Evolutionary conservation across 345 rosid genomes (phyloP).

Genomic region (Salix brachista): DNA sequence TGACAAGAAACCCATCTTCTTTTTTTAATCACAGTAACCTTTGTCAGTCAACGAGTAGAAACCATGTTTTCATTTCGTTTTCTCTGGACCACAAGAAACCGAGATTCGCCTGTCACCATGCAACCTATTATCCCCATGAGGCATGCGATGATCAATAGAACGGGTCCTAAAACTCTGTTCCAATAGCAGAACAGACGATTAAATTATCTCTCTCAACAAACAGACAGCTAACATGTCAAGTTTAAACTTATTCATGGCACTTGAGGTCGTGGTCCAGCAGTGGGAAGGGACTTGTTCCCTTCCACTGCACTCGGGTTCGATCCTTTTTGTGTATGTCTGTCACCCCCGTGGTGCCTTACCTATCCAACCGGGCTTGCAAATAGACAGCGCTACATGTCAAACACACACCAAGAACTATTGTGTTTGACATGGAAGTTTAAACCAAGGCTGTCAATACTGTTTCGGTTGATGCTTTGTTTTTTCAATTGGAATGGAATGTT

Average conservation of each 20-base stretch:
- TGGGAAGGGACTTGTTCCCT: too few relatives aligned
- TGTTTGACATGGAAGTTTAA: neutral
- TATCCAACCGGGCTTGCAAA: too few relatives aligned
- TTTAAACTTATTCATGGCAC: too few relatives aligned
- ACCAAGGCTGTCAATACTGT: too few relatives aligned
- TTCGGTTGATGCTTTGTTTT: too few relatives aligned
- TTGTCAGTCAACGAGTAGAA: neutral
- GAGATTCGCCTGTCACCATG: neutral
- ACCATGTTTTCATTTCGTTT: neutral
- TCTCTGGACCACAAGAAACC: neutral
- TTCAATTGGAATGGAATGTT: too few relatives aligned
- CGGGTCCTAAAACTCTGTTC: constrained; percentile 3
- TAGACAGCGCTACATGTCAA: neutral
- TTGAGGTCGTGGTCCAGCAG: too few relatives aligned
- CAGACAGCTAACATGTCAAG: neutral
- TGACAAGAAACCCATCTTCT: neutral
- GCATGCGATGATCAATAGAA: constrained; percentile 3
- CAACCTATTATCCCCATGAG: neutral
- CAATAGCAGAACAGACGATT: neutral
- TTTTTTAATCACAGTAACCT: neutral
- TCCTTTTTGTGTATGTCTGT: too few relatives aligned
- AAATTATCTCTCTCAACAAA: too few relatives aligned
- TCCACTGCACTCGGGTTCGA: too few relatives aligned
- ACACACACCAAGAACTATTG: neutral
- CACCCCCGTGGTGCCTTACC: fast-evolving